phyloP scores from a whole-genome alignment of 2,329 filamentous ascomycete genomes.

The Thielaviopsis ethacetica region DNA sequence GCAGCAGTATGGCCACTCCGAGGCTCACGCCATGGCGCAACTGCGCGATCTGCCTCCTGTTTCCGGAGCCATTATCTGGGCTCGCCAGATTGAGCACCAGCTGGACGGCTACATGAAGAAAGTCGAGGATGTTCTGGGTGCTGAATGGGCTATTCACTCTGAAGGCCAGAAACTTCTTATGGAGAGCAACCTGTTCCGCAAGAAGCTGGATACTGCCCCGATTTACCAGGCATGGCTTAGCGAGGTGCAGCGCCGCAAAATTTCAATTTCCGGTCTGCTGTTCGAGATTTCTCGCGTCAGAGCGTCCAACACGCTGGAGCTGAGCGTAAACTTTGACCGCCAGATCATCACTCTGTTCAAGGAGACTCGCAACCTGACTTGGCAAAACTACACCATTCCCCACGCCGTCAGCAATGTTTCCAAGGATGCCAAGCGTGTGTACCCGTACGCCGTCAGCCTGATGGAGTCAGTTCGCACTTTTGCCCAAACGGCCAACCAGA shows the following conservation, averaged over 20 bases:
- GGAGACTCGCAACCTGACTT: slow-evolving; percentile 87
- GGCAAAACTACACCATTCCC: slow-evolving; percentile 88
- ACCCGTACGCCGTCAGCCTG: slow-evolving; percentile 90
- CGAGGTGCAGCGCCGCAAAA: slow-evolving; percentile 74
- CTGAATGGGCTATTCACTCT: slow-evolving; percentile 84
- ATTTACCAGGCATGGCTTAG: slow-evolving; percentile 94
- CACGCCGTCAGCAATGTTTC: slow-evolving; percentile 91
- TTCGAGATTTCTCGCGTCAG: slow-evolving; percentile 82
- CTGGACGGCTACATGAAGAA: slow-evolving; percentile 96
- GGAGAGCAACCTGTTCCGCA: slow-evolving; percentile 85
- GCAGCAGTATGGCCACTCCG: slow-evolving; percentile 94
- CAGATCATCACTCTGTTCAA: slow-evolving; percentile 98
- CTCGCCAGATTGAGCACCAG: slow-evolving; percentile 89
- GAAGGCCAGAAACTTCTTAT: slow-evolving; percentile 88
- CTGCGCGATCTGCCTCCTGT: slow-evolving; percentile 89
- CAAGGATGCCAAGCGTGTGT: slow-evolving; percentile 96
- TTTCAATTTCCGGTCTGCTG: slow-evolving; percentile 79
- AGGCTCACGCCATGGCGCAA: slow-evolving; percentile 96
- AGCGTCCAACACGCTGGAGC: slow-evolving; percentile 72
- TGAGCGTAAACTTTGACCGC: slow-evolving; percentile 89
- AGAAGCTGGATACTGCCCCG: slow-evolving; percentile 84
- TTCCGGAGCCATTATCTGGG: slow-evolving; percentile 94
- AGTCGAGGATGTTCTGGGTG: slow-evolving; percentile 92
- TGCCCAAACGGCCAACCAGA: slow-evolving; percentile 71
- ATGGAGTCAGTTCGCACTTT: slow-evolving; percentile 98